Percentiles rank a stretch among this genome's conserved stretches.
phyloP scores from a whole-genome alignment of 179 eudicot genomes.

The Corrigiola litoralis region DNA sequence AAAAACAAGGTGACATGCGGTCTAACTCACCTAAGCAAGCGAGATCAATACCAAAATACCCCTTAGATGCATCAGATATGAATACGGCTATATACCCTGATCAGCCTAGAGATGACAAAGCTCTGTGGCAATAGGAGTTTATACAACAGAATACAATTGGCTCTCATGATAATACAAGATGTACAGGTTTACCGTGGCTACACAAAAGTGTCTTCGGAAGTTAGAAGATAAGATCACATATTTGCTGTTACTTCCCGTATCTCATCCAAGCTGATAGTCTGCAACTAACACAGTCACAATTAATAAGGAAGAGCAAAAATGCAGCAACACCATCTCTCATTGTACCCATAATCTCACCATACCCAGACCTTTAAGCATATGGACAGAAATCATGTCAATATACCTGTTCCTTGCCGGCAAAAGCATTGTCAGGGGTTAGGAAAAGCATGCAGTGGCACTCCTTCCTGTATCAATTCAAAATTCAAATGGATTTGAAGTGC shows the following conservation, averaged over 20 bases:
- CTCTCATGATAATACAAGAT: conserved; percentile 18
- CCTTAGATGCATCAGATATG: background rate
- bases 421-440: conserved; percentile 91
- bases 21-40: background rate
- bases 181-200: conserved; percentile 22
- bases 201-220: conserved; percentile 2
- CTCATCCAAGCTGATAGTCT: conserved; percentile 73
- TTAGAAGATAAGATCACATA: conserved; percentile 33
- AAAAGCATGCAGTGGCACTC: conserved; percentile 99
- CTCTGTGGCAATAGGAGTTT: background rate
- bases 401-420: conserved; percentile 95
- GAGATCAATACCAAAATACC: background rate
- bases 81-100: conserved; percentile 10
- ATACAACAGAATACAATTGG: background rate
- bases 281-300: conserved; percentile 20
- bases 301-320: background rate
- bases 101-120: conserved; percentile 1
- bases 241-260: conserved; percentile 68
- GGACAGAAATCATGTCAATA: background rate
- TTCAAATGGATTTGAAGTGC: background rate
- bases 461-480: conserved; percentile 48
- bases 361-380: background rate
- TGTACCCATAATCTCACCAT: background rate
- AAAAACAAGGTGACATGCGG: background rate
- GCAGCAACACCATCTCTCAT: background rate